Percentiles rank a stretch among this genome's conserved stretches.
Conservation (phyloP, 2,329 filamentous ascomycete genomes). For the Cadophora sp. region DNA sequence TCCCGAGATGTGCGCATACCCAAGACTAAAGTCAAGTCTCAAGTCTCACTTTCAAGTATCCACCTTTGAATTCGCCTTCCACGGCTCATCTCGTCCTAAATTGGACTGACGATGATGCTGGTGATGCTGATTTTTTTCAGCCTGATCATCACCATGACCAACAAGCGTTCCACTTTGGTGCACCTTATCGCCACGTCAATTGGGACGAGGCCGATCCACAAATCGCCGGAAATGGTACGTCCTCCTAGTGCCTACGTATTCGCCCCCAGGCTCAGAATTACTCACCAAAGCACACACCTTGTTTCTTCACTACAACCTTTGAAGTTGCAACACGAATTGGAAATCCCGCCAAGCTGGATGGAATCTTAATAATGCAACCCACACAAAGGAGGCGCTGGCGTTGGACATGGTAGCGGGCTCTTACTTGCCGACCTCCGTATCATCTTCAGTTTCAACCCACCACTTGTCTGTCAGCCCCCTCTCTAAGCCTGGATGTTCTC, state of each 20-base stretch:
- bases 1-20: constrained; percentile 28
- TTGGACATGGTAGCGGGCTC: constrained; percentile 10
- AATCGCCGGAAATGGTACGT: constrained; percentile 3
- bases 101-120: constrained; percentile 2
- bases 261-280: constrained; percentile 29
- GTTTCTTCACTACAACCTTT: not conserved
- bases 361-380: constrained; percentile 23
- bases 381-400: constrained; percentile 19
- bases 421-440: constrained; percentile 28
- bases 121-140: constrained; percentile 11
- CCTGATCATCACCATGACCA: constrained; percentile 12
- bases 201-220: constrained; percentile 18
- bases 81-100: constrained; percentile 14
- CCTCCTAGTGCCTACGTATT: constrained; percentile 26
- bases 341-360: constrained; percentile 29
- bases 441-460: constrained; percentile 38
- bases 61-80: constrained; percentile 3
- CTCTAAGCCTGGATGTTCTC: constrained; percentile 27
- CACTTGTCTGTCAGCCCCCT: constrained; percentile 33
- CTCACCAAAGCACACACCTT: constrained; percentile 20
- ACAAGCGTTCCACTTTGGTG: not conserved
- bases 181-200: constrained; percentile 25
- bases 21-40: not conserved
- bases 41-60: constrained; percentile 2
- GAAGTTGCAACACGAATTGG: not conserved